These are phyloP conservation scores for Jaminaea rosea DNA, from an alignment of 1,284 basidiomycete species.

Conservation along the genomic window DNA sequence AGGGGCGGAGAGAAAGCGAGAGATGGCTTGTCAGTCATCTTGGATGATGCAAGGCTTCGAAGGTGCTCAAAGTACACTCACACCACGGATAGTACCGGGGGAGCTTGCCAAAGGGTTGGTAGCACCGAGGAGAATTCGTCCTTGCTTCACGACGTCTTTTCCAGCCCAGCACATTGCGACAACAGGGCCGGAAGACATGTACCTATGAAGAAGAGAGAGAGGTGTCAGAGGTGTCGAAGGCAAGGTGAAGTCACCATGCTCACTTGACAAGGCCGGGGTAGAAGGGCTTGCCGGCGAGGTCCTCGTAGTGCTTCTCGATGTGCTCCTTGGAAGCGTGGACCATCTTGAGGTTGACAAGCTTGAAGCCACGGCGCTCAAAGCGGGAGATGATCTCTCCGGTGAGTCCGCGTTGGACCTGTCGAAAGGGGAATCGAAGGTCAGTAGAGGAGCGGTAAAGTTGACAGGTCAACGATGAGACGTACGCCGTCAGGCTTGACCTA, in stretches of 20 bases:
- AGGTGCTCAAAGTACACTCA: constrained; percentile 16
- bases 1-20: constrained; percentile 62
- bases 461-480: constrained; percentile 5
- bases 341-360: constrained; percentile 44
- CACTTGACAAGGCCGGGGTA: constrained; percentile 45
- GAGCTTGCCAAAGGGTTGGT: constrained; percentile 90
- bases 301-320: constrained; percentile 46
- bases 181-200: constrained; percentile 82
- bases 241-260: background rate
- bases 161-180: constrained; percentile 96
- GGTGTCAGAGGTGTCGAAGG: background rate
- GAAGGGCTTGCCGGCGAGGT: constrained; percentile 47
- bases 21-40: constrained; percentile 60
- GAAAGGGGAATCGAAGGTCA: background rate
- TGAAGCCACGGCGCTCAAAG: constrained; percentile 28
- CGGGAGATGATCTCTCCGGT: constrained; percentile 44
- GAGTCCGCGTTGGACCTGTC: constrained; percentile 23
- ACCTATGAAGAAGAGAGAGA: constrained; percentile 5
- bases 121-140: constrained; percentile 86
- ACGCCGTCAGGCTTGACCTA: constrained; percentile 47
- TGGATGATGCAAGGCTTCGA: constrained; percentile 57
- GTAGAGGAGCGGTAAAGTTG: background rate
- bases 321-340: constrained; percentile 43
- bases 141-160: constrained; percentile 56
- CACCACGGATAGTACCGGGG: constrained; percentile 51